Conservation (phyloP, 2,329 filamentous ascomycete species). For the Apiospora marii region DNA sequence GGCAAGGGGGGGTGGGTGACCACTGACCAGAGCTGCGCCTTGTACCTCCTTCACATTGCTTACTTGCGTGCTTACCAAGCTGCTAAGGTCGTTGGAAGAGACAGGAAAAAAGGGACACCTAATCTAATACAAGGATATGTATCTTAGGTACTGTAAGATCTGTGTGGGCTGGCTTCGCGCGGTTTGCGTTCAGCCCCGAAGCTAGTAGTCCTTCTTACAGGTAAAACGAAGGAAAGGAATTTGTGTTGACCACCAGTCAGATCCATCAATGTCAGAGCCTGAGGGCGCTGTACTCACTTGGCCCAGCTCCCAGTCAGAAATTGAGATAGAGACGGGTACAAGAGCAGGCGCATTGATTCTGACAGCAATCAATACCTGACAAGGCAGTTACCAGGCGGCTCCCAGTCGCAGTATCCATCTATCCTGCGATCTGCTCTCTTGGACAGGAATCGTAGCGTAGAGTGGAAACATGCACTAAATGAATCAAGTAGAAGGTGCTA, state of each 20-base stretch:
- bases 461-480: slow-evolving; percentile 14
- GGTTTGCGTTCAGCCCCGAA: slow-evolving; percentile 16
- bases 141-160: slow-evolving; percentile 19
- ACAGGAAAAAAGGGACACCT: slow-evolving; percentile 15
- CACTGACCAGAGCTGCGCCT: not conserved
- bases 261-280: not conserved
- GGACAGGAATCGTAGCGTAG: not conserved
- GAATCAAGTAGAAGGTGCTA: slow-evolving; percentile 8
- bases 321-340: not conserved
- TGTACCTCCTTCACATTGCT: slow-evolving; percentile 12
- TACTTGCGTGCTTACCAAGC: slow-evolving; percentile 17
- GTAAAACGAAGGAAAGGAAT: slow-evolving; percentile 1
- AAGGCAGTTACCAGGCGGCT: not conserved
- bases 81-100: slow-evolving; percentile 1
- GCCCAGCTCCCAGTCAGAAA: not conserved
- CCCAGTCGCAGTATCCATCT: slow-evolving; percentile 11
- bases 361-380: slow-evolving; percentile 19
- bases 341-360: slow-evolving; percentile 17
- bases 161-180: slow-evolving; percentile 11
- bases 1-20: slow-evolving; percentile 8
- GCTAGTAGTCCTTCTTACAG: slow-evolving; percentile 11
- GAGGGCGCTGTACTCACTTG: not conserved
- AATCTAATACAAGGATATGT: slow-evolving; percentile 21
- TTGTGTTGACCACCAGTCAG: not conserved
- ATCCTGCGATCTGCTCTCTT: slow-evolving; percentile 15